Percentiles rank a stretch among this genome's conserved stretches.
These are phyloP conservation scores for Verticillium klebahnii DNA, from an alignment of 2,329 filamentous ascomycete genomes.

Conservation along the genomic window DNA sequence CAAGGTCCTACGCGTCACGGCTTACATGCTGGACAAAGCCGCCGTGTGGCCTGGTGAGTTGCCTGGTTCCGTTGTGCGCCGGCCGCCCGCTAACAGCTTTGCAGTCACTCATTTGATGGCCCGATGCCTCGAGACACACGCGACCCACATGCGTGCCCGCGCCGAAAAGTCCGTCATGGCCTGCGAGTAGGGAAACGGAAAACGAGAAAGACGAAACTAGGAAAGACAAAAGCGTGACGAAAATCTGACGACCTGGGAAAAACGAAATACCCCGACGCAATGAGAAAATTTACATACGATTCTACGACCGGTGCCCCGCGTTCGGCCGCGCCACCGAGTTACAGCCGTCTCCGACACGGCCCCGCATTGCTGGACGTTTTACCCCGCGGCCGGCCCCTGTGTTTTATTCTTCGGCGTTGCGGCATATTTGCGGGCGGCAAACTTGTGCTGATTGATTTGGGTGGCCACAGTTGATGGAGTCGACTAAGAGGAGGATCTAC, in stretches of 20 bases:
- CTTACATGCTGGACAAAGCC: slow-evolving; percentile 81
- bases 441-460: background rate
- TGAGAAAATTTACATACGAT: background rate
- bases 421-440: background rate
- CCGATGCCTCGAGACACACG: slow-evolving; percentile 50
- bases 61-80: too few species aligned
- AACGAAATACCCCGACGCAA: background rate
- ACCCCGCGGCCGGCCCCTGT: background rate
- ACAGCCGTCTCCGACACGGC: background rate
- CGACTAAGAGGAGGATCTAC: background rate
- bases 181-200: slow-evolving; percentile 23
- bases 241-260: background rate
- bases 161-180: slow-evolving; percentile 47
- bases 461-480: background rate
- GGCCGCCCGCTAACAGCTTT: slow-evolving; percentile 8
- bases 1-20: slow-evolving; percentile 78
- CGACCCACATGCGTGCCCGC: slow-evolving; percentile 44
- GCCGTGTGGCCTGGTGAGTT: slow-evolving; percentile 85
- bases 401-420: background rate
- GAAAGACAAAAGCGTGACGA: background rate
- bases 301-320: background rate
- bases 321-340: background rate
- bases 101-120: slow-evolving; percentile 50
- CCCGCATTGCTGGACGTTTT: background rate
- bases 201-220: background rate